Conservation (phyloP, 257 asterid genomes). For the Plectranthus barbatus region DNA sequence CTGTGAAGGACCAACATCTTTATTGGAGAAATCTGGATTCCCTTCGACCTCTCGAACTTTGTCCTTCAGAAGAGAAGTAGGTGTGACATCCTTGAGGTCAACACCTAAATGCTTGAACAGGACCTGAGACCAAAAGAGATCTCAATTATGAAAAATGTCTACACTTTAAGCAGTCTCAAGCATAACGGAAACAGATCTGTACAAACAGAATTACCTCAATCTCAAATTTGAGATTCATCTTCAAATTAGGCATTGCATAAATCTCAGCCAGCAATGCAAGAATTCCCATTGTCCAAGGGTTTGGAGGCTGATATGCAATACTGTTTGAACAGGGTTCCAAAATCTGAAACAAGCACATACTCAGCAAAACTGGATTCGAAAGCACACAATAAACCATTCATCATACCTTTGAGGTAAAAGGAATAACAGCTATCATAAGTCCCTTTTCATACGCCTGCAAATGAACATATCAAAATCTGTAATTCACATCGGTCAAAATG, state of each 20-base stretch:
- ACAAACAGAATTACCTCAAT: slow-evolving; percentile 59
- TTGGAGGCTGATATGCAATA: slow-evolving; percentile 94
- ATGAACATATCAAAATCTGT: slow-evolving; percentile 6
- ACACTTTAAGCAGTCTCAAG: neutral
- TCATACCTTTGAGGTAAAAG: slow-evolving; percentile 90
- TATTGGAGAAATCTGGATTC: slow-evolving; percentile 94
- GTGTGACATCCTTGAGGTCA: slow-evolving; percentile 83
- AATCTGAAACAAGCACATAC: slow-evolving; percentile 39
- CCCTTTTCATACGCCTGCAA: slow-evolving; percentile 93
- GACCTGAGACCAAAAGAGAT: slow-evolving; percentile 48
- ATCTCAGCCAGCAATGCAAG: slow-evolving; percentile 92
- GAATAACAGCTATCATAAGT: slow-evolving; percentile 95
- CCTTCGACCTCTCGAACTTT: slow-evolving; percentile 82
- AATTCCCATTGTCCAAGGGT: slow-evolving; percentile 99
- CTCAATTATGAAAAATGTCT: neutral
- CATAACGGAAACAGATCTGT: neutral
- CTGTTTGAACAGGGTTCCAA: slow-evolving; percentile 91
- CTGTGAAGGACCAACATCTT: slow-evolving; percentile 71
- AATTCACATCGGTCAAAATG: neutral
- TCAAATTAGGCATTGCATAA: slow-evolving; percentile 90
- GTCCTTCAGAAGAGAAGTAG: slow-evolving; percentile 81
- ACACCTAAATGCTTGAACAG: slow-evolving; percentile 84
- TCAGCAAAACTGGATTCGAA: neutral
- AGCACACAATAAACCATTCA: neutral
- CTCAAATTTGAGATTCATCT: slow-evolving; percentile 96